A percentile compares a stretch with the other conserved stretches of the same genome.
phyloP scores from a whole-genome alignment of 192 early-diverging fungal genomes.

The Entomortierella beljakovae region DNA sequence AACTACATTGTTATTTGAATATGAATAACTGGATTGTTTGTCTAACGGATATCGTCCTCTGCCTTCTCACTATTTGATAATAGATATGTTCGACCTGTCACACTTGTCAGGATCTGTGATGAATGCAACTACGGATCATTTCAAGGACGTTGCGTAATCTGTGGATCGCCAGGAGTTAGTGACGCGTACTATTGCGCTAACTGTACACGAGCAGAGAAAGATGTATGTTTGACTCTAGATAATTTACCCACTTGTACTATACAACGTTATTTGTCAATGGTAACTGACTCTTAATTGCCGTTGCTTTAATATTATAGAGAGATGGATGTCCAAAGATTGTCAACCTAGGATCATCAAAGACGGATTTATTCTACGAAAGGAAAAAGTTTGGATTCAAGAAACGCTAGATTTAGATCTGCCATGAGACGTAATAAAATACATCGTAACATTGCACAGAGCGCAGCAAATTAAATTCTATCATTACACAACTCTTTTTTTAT shows the following conservation, averaged over 20 bases:
- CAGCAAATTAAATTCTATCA: too few species aligned
- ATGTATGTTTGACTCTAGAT: too few species aligned
- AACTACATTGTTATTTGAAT: too few species aligned
- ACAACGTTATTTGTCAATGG: too few species aligned
- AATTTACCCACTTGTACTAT: too few species aligned
- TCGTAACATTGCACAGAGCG: too few species aligned
- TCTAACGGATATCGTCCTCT: neutral
- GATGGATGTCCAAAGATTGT: constrained; percentile 99
- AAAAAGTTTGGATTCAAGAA: constrained; percentile 92
- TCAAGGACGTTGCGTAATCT: constrained; percentile 92
- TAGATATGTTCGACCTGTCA: constrained; percentile 88
- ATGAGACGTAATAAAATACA: too few species aligned
- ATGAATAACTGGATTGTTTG: too few species aligned
- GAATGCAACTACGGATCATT: constrained; percentile 97
- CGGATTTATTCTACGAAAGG: constrained; percentile 91
- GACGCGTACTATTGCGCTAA: constrained; percentile 97
- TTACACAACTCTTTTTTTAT: too few species aligned
- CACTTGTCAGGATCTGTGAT: constrained; percentile 92
- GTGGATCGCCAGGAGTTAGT: constrained; percentile 88
- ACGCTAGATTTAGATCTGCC: too few species aligned
- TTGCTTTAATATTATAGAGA: constrained; percentile 59
- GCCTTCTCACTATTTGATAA: neutral
- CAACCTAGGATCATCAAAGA: constrained; percentile 93
- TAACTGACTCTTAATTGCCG: neutral
- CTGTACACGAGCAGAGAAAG: constrained; percentile 92